Evolutionary conservation across 2,329 filamentous ascomycete genomes (phyloP), one percentile per base, ranked within the genome.

Genomic region (Aspergillus sp.): DNA sequence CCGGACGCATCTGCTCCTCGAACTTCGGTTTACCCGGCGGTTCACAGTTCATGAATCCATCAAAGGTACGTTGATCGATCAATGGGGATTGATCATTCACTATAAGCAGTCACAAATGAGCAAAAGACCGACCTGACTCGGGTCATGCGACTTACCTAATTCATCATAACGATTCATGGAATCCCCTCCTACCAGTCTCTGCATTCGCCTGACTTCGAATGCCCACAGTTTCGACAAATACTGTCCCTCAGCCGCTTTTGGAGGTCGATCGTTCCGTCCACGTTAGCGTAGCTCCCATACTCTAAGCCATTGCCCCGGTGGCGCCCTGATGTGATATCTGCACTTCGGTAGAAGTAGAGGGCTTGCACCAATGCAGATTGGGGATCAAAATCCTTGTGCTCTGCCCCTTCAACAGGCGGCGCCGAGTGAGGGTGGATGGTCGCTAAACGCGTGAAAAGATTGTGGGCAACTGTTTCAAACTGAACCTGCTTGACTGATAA

Each of bases 401-500:
- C 60, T 11, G 49, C 51, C 7, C 53, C 55, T 31, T 62, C 58
- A 29, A 57, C 49, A 1, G 61, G 57, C 4, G 61, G 59, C 10
- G 53, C 58, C 15, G 56, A 49, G 30, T 61, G 55, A 22, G 66
- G 66, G 36, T 69, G 66, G 14, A 68, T 57, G 1, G 61, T 63
- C 16, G 63, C 60, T 25, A 69, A 55, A 13, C 65, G 63, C 1
- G 65, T 67, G 40, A 64, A 63, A 8, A 69, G 46, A 25, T 64
- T 59, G 47, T 69, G 66, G 5, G 63, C 60, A 27, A 69, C 58
- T 12, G 60, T 63, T 41, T 68, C 64, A 41, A 58, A 64, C 44
- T 69, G 66, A 37, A 69, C 43, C 33, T 69, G 65, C 42, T 69
- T 69, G 31, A 69, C 53, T 11, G 61, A 63, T 12, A 69, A 55